Conservation (phyloP, 2,329 filamentous ascomycete genomes). For the Claviceps sp. region DNA sequence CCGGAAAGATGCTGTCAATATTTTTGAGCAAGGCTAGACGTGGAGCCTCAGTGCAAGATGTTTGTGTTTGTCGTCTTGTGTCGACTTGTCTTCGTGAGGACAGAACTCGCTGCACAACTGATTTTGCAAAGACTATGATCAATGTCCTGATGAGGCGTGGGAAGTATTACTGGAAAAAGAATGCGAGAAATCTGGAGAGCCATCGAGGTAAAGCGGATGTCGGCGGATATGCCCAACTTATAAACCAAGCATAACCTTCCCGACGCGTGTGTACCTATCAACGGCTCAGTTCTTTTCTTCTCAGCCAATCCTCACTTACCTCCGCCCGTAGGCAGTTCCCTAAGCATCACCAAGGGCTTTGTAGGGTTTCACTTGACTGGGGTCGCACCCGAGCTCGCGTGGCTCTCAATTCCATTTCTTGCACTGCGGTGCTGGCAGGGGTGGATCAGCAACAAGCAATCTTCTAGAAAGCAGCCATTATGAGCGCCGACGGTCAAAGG, state of each 20-base stretch:
- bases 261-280: conserved; percentile 4
- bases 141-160: not conserved
- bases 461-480: not conserved
- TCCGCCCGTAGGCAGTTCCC: not conserved
- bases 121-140: not conserved
- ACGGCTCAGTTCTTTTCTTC: conserved; percentile 1
- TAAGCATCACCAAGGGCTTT: not conserved
- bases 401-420: conserved; percentile 8
- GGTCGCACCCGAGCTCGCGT: conserved; percentile 10
- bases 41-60: not conserved
- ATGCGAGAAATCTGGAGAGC: not conserved
- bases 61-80: not conserved
- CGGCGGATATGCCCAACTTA: conserved; percentile 10
- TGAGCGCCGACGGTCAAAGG: not conserved
- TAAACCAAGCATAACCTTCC: conserved; percentile 5
- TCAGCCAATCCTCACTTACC: not conserved
- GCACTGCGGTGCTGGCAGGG: not conserved
- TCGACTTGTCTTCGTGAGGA: not conserved
- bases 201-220: not conserved
- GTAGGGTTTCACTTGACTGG: conserved; percentile 2
- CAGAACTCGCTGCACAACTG: not conserved
- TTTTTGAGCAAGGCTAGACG: not conserved
- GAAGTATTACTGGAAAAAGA: not conserved
- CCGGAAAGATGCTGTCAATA: not conserved
- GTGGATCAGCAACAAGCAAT: conserved; percentile 2